Percentiles rank a stretch among this genome's conserved stretches.
These are phyloP conservation scores for Boechera retrofracta DNA, from an alignment of 345 rosid species.

Conservation along the genomic window DNA sequence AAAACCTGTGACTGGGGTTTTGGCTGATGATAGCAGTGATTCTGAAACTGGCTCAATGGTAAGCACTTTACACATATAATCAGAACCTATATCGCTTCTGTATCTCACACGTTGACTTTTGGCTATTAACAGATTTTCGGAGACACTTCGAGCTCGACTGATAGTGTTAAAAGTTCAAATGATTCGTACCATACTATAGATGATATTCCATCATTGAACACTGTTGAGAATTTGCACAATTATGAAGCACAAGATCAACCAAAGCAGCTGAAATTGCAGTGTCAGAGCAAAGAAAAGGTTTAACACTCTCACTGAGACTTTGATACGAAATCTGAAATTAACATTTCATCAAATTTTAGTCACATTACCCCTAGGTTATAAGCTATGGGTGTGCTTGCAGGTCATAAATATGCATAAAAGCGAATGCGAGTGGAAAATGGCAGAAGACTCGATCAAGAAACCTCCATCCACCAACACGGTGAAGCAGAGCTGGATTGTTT, in stretches of 20 bases:
- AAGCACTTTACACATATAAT: background rate
- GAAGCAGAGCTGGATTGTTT: constrained; percentile 32
- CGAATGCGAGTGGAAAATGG: constrained; percentile 31
- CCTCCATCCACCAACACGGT: background rate
- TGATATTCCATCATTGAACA: constrained; percentile 2
- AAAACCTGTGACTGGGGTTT: constrained; percentile 15
- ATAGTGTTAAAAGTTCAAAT: constrained; percentile 30
- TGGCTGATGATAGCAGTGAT: constrained; percentile 27
- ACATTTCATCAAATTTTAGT: background rate
- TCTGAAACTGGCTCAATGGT: constrained; percentile 41
- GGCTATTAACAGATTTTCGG: constrained; percentile 14
- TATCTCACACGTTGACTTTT: background rate
- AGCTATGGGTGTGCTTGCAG: constrained; percentile 31
- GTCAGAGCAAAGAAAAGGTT: constrained; percentile 28
- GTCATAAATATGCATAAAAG: constrained; percentile 13
- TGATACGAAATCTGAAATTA: background rate
- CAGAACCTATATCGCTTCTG: constrained; percentile 7
- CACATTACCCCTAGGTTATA: constrained; percentile 3
- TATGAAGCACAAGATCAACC: constrained; percentile 29
- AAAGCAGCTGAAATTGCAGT: background rate
- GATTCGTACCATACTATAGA: constrained; percentile 2
- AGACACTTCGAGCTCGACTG: constrained; percentile 34
- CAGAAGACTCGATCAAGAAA: constrained; percentile 27
- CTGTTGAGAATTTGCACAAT: background rate
- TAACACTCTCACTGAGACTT: constrained; percentile 19